These are phyloP conservation scores for Fusarium hostae DNA, from an alignment of 2,329 filamentous ascomycete species.

Conservation along the genomic window DNA sequence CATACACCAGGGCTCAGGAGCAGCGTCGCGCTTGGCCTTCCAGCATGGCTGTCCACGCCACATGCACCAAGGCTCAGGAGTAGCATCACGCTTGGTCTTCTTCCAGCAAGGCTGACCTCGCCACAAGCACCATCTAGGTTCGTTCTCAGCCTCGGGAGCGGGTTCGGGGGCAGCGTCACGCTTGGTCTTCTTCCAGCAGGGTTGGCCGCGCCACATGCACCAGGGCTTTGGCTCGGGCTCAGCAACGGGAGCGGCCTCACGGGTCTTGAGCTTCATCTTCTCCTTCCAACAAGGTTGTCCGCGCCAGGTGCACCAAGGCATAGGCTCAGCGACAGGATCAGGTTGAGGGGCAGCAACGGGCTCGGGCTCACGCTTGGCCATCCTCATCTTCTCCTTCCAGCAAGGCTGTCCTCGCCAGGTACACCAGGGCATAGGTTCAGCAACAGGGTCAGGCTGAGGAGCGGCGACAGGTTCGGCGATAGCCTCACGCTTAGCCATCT, in stretches of 20 bases:
- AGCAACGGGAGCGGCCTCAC: background rate
- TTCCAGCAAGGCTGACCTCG: slow-evolving; percentile 56
- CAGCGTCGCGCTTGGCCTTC: slow-evolving; percentile 34
- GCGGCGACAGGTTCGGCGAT: background rate
- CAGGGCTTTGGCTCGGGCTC: background rate
- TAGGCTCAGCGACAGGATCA: background rate
- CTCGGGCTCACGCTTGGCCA: slow-evolving; percentile 12
- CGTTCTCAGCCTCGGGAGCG: background rate
- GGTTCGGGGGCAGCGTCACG: slow-evolving; percentile 4
- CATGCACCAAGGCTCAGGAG: slow-evolving; percentile 16
- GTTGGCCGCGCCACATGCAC: slow-evolving; percentile 15
- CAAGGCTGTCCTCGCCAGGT: slow-evolving; percentile 4
- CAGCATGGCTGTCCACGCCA: slow-evolving; percentile 25
- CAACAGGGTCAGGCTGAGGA: background rate
- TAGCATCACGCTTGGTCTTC: slow-evolving; percentile 40
- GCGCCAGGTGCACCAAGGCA: slow-evolving; percentile 49
- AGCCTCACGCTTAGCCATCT: slow-evolving; percentile 32
- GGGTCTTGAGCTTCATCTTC: slow-evolving; percentile 37
- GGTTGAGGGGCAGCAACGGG: background rate
- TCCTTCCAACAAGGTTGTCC: slow-evolving; percentile 56
- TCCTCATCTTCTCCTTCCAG: slow-evolving; percentile 11
- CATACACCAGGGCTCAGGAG: slow-evolving; percentile 49
- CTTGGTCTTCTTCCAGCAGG: slow-evolving; percentile 18
- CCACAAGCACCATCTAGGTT: slow-evolving; percentile 49
- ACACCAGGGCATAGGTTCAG: slow-evolving; percentile 11